Conservation (phyloP, 352 stramenopile genomes). For the Globisporangium iwayamae region DNA sequence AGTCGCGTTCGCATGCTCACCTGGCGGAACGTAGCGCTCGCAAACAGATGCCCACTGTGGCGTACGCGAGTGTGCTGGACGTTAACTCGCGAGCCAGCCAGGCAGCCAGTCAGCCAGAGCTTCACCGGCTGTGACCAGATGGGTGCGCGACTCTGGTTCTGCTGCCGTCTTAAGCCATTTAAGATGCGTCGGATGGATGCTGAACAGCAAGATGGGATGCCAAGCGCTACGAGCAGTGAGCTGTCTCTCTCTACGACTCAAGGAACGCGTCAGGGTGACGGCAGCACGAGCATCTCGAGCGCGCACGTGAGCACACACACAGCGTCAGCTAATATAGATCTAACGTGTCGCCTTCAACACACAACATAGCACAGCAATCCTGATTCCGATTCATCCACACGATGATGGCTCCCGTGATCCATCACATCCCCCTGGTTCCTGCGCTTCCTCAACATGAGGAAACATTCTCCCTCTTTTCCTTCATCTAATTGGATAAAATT, state of each 20-base stretch:
- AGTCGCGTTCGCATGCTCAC: neutral
- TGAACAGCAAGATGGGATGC: neutral
- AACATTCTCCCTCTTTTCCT: neutral
- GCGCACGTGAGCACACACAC: neutral
- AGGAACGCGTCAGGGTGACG: neutral
- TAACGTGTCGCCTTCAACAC: no score
- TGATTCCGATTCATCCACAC: no score
- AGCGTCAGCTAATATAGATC: neutral
- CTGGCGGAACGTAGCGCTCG: neutral
- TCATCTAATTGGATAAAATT: constrained; percentile 2
- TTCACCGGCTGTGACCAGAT: neutral
- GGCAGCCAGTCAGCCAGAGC: neutral
- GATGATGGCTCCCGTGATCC: no score
- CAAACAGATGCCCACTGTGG: neutral
- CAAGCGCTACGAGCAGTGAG: neutral
- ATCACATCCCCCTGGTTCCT: neutral
- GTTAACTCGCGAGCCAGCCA: neutral
- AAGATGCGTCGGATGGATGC: neutral
- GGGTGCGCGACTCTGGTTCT: neutral
- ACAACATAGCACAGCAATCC: no score
- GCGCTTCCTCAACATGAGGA: neutral
- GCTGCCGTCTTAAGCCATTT: no score
- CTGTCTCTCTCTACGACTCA: neutral
- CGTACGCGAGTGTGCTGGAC: neutral
- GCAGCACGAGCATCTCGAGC: neutral